A percentile compares a stretch with the other conserved stretches of the same genome.
These are phyloP conservation scores for Helotiales sp. DNA, from an alignment of 2,329 filamentous ascomycete genomes.

Conservation along the genomic window DNA sequence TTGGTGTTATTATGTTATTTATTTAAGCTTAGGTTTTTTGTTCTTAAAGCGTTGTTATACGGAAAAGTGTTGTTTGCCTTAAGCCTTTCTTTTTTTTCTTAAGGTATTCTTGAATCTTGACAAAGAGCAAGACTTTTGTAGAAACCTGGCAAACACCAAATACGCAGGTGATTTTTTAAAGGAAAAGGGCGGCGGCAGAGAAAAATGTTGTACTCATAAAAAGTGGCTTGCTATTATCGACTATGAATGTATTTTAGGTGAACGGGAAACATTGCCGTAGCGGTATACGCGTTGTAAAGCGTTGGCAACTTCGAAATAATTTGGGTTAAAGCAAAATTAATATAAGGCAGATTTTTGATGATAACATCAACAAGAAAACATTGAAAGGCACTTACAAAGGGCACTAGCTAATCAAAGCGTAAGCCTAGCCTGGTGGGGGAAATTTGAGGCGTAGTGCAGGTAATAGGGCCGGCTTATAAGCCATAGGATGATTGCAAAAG, in stretches of 20 bases:
- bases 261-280: background rate
- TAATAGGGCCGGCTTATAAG: constrained; percentile 1
- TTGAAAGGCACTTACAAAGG: background rate
- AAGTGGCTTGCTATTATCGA: background rate
- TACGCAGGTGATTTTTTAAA: background rate
- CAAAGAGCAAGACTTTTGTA: background rate
- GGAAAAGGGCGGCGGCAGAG: background rate
- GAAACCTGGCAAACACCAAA: background rate
- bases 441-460: background rate
- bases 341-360: background rate
- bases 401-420: background rate
- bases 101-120: background rate
- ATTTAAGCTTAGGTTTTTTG: background rate
- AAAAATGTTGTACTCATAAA: background rate
- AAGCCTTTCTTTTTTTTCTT: background rate
- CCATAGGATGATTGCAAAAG: background rate
- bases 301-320: background rate
- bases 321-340: background rate
- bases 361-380: background rate
- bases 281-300: background rate
- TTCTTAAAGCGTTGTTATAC: background rate
- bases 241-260: background rate
- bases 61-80: background rate
- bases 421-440: background rate
- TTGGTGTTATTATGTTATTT: background rate